Percentiles rank a stretch among this genome's conserved stretches.
Conservation (phyloP, 2,329 filamentous ascomycete species). For the Tothia fuscella region DNA sequence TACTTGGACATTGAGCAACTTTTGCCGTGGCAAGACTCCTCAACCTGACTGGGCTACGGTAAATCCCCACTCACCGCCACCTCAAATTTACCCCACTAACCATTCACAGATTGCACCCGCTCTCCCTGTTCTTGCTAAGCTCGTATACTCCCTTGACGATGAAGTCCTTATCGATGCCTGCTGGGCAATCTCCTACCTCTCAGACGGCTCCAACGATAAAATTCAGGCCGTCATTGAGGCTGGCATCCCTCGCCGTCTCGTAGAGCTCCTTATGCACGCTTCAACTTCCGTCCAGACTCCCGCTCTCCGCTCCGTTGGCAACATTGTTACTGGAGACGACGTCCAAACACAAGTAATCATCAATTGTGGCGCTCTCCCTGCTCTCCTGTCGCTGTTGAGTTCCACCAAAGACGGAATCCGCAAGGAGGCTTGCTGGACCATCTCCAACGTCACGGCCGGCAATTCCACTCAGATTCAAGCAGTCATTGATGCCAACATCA, state of each 20-base stretch:
- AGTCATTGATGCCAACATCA: slow-evolving; percentile 93
- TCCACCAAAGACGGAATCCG: slow-evolving; percentile 98
- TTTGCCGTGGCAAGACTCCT: slow-evolving; percentile 97
- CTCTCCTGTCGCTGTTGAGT: slow-evolving; percentile 84
- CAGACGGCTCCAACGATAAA: slow-evolving; percentile 96
- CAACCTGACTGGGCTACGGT: slow-evolving; percentile 97
- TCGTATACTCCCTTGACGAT: slow-evolving; percentile 96
- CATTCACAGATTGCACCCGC: slow-evolving; percentile 71
- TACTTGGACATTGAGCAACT: slow-evolving; percentile 98
- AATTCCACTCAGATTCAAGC: slow-evolving; percentile 97
- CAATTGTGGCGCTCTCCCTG: slow-evolving; percentile 88
- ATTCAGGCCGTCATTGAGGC: slow-evolving; percentile 98
- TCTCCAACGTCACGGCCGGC: slow-evolving; percentile 96
- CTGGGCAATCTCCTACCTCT: slow-evolving; percentile 98
- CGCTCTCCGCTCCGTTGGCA: slow-evolving; percentile 90
- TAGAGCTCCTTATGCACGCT: slow-evolving; percentile 95
- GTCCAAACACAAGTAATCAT: slow-evolving; percentile 99
- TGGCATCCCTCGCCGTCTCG: slow-evolving; percentile 87
- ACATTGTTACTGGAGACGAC: slow-evolving; percentile 97
- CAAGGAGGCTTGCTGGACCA: slow-evolving; percentile 99
- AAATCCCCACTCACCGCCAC: slow-evolving; percentile 19
- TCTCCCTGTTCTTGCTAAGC: slow-evolving; percentile 86
- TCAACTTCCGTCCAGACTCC: slow-evolving; percentile 98
- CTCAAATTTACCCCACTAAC: slow-evolving; percentile 12
- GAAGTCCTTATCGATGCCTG: slow-evolving; percentile 98